Evolutionary conservation across 495 filamentous ascomycete species (phyloP), one percentile per base, ranked within the genome.

Genomic region (Cairneyella variabilis): DNA sequence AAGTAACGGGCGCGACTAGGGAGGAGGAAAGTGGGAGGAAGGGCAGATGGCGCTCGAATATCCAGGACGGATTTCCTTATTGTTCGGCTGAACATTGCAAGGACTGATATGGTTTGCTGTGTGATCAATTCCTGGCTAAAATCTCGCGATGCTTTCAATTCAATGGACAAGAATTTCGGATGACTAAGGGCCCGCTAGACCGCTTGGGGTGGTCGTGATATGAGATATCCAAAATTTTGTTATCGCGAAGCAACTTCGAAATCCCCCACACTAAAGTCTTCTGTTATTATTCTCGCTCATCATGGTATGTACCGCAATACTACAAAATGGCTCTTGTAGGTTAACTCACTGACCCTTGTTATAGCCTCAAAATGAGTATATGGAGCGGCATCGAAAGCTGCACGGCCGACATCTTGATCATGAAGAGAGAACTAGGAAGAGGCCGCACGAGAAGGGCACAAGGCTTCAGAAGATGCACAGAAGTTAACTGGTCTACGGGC

Each of bases 351-450:
- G 6, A 23, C 7, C 2, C 20, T 49, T 1, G n/a, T n/a, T n/a
- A n/a, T 21, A 49, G 46, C 48, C 41, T 57, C 48, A 52, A 52
- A 57, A 52, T 52, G 54, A 51, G 41, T 57, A 52, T 70, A 96
- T 97, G 71, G 92, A 95, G 65, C 80, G 88, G 61, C 91, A 82
- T 77, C 72, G 77, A 56, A 92, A 93, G 78, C 54, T 59, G 9
- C 58, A 95, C 66, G 86, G 86, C 57, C 79, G 88, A 72, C 73
- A 84, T 70, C 76, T 93, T 68, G 91, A 97, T 67, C 82, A 95
- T 70, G 93, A 97, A 64, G 93, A 97, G 75, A 87, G 91, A 32
- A 72, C 72, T 53, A 88, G 93, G 64, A 98, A 98, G 77, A 84
- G 60, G 72, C 81, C 48, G 93, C 93, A 48, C 85, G 95, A 70